Percentiles rank a stretch among this genome's conserved stretches.
Conservation (phyloP, 2,329 filamentous ascomycete species). For the Chaetomium globosum region DNA sequence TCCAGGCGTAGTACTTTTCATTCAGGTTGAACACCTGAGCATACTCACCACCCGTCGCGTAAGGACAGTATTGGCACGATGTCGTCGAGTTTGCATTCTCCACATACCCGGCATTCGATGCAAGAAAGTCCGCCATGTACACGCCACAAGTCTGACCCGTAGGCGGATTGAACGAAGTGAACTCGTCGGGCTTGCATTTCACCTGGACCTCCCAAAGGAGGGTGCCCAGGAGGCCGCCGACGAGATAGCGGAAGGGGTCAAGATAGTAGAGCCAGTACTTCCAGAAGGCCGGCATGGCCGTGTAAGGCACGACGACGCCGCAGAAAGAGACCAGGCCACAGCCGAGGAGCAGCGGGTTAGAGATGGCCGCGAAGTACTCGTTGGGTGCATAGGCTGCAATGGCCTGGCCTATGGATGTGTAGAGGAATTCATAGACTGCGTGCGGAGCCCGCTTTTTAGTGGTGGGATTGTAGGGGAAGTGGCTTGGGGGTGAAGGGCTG, state of each 20-base stretch:
- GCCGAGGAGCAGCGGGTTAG: slow-evolving; percentile 16
- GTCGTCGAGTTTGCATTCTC: slow-evolving; percentile 3
- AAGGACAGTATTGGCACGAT: slow-evolving; percentile 12
- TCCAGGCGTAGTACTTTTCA: slow-evolving; percentile 15
- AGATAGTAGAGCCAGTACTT: slow-evolving; percentile 20
- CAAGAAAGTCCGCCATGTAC: slow-evolving; percentile 9
- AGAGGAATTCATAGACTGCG: slow-evolving; percentile 18
- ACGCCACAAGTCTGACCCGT: slow-evolving; percentile 7
- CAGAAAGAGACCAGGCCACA: slow-evolving; percentile 19
- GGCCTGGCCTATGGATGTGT: slow-evolving; percentile 17
- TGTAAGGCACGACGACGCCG: slow-evolving; percentile 16
- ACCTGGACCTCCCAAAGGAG: slow-evolving; percentile 10
- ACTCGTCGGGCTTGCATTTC: slow-evolving; percentile 11
- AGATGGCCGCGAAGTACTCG: slow-evolving; percentile 19
- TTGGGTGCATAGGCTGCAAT: slow-evolving; percentile 18
- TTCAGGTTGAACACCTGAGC: slow-evolving; percentile 15
- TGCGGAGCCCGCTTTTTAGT: background rate
- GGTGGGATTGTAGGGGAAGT: background rate
- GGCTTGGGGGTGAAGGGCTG: background rate
- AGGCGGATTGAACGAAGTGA: slow-evolving; percentile 6
- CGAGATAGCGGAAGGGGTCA: slow-evolving; percentile 16
- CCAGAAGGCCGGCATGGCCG: slow-evolving; percentile 18
- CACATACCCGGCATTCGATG: slow-evolving; percentile 10
- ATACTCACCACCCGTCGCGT: slow-evolving; percentile 16
- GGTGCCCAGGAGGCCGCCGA: slow-evolving; percentile 15